These are phyloP conservation scores for Cenchrus americanus DNA, from an alignment of 176 grass and related monocot genomes.

Conservation along the genomic window DNA sequence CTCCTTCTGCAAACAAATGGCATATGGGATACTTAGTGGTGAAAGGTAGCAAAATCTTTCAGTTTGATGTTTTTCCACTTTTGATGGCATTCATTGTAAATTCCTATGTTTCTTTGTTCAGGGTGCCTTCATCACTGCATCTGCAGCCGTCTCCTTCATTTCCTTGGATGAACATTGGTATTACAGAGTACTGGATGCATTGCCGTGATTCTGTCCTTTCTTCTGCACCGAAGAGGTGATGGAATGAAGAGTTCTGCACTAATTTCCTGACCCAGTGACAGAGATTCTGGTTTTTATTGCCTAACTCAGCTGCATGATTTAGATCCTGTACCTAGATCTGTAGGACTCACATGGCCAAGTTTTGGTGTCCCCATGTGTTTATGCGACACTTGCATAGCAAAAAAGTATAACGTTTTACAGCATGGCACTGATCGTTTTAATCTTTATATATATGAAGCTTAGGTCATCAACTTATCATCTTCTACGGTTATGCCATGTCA, in stretches of 20 bases:
- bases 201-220: conserved; percentile 57
- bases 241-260: background rate
- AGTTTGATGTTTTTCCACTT: background rate
- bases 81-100: conserved; percentile 17
- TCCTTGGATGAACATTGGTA: conserved; percentile 72
- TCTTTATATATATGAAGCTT: background rate
- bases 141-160: conserved; percentile 45
- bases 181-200: conserved; percentile 68
- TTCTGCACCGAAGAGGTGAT: conserved; percentile 24
- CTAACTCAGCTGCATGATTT: background rate
- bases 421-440: background rate
- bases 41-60: conserved; percentile 53
- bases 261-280: background rate
- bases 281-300: conserved; percentile 10
- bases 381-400: background rate
- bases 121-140: conserved; percentile 68
- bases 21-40: conserved; percentile 78
- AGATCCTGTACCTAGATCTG: background rate
- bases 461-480: background rate
- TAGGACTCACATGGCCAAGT: background rate
- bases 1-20: conserved; percentile 72
- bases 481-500: background rate
- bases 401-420: background rate
- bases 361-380: conserved; percentile 2
- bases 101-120: conserved; percentile 37